Percentiles rank a stretch among this genome's conserved stretches.
These are phyloP conservation scores for Xylogone sp. DNA, from an alignment of 2,329 filamentous ascomycete genomes.

Conservation along the genomic window DNA sequence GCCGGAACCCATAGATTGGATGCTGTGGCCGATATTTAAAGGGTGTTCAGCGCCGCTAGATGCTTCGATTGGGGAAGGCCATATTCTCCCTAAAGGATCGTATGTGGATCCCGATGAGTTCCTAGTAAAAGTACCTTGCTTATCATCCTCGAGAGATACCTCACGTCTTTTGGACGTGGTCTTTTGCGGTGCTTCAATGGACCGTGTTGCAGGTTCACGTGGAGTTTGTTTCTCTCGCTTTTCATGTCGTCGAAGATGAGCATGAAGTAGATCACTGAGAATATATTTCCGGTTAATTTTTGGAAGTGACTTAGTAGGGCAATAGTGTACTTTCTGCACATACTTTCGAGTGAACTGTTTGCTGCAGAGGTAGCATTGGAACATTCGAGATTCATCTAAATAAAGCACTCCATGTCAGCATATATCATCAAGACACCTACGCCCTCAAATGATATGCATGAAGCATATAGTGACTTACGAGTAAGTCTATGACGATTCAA, in stretches of 20 bases:
- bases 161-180: background rate
- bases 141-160: background rate
- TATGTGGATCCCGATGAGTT: background rate
- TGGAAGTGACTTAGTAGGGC: background rate
- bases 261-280: slow-evolving; percentile 18
- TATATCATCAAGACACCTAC: background rate
- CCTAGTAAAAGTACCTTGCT: background rate
- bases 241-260: slow-evolving; percentile 17
- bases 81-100: background rate
- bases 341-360: slow-evolving; percentile 19
- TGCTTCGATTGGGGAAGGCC: background rate
- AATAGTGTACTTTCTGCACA: background rate
- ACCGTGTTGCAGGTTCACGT: background rate
- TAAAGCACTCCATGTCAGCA: background rate
- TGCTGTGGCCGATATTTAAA: too few relatives aligned
- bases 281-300: background rate
- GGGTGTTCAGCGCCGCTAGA: too few relatives aligned
- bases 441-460: background rate
- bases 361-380: slow-evolving; percentile 18
- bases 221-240: slow-evolving; percentile 1
- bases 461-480: slow-evolving; percentile 10
- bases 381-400: slow-evolving; percentile 16
- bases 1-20: background rate
- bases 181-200: background rate
- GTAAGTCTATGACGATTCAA: slow-evolving; percentile 19